phyloP scores from a whole-genome alignment of 1,284 basidiomycete species.

The Naganishia sp. region DNA sequence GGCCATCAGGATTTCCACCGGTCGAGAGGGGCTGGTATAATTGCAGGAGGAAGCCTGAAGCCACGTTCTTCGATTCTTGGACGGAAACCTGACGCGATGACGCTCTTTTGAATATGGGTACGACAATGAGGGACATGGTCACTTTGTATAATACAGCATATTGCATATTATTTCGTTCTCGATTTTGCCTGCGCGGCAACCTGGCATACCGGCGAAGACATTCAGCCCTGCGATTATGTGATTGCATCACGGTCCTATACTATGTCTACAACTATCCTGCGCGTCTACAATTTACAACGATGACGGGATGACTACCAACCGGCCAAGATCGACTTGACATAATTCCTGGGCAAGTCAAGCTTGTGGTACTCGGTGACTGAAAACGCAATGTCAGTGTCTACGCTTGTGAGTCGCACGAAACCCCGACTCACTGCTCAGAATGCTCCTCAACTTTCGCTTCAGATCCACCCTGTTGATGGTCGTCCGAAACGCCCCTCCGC shows the following conservation, averaged over 20 bases:
- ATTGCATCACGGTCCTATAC: too few relatives aligned
- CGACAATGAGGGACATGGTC: background rate
- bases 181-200: too few relatives aligned
- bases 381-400: background rate
- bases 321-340: constrained; percentile 43
- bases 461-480: constrained; percentile 70
- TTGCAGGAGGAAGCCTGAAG: background rate
- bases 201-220: too few relatives aligned
- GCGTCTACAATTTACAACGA: constrained; percentile 6
- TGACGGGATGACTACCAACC: constrained; percentile 38
- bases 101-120: background rate
- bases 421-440: constrained; percentile 60
- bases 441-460: constrained; percentile 69
- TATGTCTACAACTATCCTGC: background rate
- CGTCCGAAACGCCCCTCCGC: constrained; percentile 79
- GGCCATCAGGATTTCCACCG: too few relatives aligned
- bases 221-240: too few relatives aligned
- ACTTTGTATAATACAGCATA: constrained; percentile 6
- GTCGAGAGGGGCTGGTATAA: background rate
- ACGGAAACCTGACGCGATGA: background rate
- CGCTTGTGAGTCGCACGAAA: background rate
- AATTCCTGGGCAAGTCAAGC: constrained; percentile 48
- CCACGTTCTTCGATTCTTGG: background rate
- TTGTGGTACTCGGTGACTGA: constrained; percentile 52
- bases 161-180: background rate